Base-by-base conservation (phyloP, 495 filamentous ascomycete species). In the Thermochaetoides thermophila region DNA sequence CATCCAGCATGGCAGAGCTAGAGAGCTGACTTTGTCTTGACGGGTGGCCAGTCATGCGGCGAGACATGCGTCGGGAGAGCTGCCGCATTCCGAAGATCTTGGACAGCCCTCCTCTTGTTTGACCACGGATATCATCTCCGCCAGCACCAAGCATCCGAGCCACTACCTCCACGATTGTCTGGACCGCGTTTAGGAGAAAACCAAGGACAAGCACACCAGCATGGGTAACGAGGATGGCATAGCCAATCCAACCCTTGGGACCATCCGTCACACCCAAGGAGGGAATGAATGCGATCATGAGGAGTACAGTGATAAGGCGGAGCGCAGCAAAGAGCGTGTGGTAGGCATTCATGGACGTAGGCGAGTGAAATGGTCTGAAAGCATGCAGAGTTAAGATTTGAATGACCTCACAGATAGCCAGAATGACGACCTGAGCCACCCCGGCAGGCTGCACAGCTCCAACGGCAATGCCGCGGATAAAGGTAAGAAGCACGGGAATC, bases 261-360 rank as follows among this genome's bases (percentile, higher is more conserved):
- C 75, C 71, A 44, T 85, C 74, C 2, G 71, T 68, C 6, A 95
- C 72, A 3, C 74, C 73, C 3, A 95, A 61, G 9, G 79, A 78
- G 2, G 86, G 84, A 9, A 86, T 68, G 54, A 97, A 97, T 2
- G 85, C 69, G 16, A 93, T 71, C 61, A 81, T 87, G 14, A 97
- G 61, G 19, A 96, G 64, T 23, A 89, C 73, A 1, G 76, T 76
- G 9, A 84, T 53, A 31, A 95, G 74, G 13, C 89, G 74, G 11
- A 92, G 59, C 9, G 72, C 59, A 2, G 84, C 71, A 50, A 94
- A 93, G 32, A 84, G 72, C 14, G 78, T 78, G 42, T 97, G 87
- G 45, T 91, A 94, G 4, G 80, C 66, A 48, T 95, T 96, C 91
- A 96, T 97, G n/a, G 85, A 94, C 1, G 91, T 96, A 21, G 83